Evolutionary conservation across 805 yeast species (phyloP).

Genomic region (Myxozyma sirexii): DNA sequence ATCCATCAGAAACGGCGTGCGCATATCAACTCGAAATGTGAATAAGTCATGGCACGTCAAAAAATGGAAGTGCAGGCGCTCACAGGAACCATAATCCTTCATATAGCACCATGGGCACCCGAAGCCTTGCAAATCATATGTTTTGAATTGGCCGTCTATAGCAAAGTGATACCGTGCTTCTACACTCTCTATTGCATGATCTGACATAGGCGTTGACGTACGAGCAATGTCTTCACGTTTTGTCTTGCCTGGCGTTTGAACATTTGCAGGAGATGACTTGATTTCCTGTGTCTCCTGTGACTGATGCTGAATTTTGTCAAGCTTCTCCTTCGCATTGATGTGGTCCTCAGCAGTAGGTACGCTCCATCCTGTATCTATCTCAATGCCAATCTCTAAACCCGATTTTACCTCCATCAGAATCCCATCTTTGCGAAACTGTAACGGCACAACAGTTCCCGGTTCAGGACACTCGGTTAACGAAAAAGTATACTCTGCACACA

Average conservation of each 20-base stretch:
- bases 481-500: slow-evolving; percentile 14
- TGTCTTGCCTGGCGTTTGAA: background rate
- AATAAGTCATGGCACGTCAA: slow-evolving; percentile 25
- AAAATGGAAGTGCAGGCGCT: slow-evolving; percentile 29
- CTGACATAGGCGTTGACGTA: slow-evolving; percentile 16
- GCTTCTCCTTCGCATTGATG: background rate
- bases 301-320: background rate
- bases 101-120: slow-evolving; percentile 29
- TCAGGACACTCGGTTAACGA: slow-evolving; percentile 23
- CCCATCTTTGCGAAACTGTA: slow-evolving; percentile 11
- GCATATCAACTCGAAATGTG: slow-evolving; percentile 21
- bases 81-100: slow-evolving; percentile 12
- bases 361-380: slow-evolving; percentile 30
- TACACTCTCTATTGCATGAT: background rate
- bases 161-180: slow-evolving; percentile 31
- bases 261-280: no score
- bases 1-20: slow-evolving; percentile 20
- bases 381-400: slow-evolving; percentile 21
- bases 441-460: slow-evolving; percentile 14
- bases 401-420: slow-evolving; percentile 10
- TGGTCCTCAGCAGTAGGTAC: slow-evolving; percentile 9
- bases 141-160: slow-evolving; percentile 19
- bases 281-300: background rate
- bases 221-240: background rate
- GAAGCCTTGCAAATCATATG: slow-evolving; percentile 21